Evolutionary conservation across 345 rosid genomes (phyloP), one percentile per base, ranked within the genome.

Genomic region (Syzygium grande): DNA sequence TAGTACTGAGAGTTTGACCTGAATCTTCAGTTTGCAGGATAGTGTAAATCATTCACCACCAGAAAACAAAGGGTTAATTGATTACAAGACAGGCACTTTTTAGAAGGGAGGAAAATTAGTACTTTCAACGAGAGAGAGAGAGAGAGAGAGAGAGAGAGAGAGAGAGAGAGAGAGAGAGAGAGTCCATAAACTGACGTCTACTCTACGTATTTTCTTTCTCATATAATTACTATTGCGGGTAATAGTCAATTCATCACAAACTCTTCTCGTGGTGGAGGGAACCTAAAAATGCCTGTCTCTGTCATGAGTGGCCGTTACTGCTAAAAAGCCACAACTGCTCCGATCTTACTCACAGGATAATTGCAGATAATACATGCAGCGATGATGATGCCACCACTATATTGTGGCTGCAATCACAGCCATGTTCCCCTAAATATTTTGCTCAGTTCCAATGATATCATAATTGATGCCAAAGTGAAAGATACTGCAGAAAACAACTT

Each of bases 81-180:
- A 58, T 25, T 58, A 25, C 65, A 2, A 11, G 65, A 58, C 29
- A 1, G 65, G 15, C 65, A 23, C 65, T 58, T 14, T 58, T 11
- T 55, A 4, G 1, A 55, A 22, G 2, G 27, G 11, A 22, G 59
- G 12, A 9, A 55, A 22, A 22, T 8, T 0, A 0, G 22, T 55
- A 55, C 27, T 55, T 55, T 22, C 27, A 55, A 6, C 19, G 56
- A 2, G 56, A 53, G 56, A 53, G 56, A 19, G 23, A 19, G 56
- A 17, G 56, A 53, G 10, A 55, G 59, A 21, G 2, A 54, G 58
- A 55, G 2, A 55, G 27, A 55, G 59, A 3, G 3, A 41, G 56
- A 2, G 56, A 53, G 56, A 53, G 56, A 19, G 23, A 19, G 56
- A 17, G 56, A 53, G 10, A 55, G 59, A 21, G 2, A 34, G 38